A percentile compares a stretch with the other conserved stretches of the same genome.
Conservation (phyloP, 345 rosid genomes). For the Syzygium oleosum region DNA sequence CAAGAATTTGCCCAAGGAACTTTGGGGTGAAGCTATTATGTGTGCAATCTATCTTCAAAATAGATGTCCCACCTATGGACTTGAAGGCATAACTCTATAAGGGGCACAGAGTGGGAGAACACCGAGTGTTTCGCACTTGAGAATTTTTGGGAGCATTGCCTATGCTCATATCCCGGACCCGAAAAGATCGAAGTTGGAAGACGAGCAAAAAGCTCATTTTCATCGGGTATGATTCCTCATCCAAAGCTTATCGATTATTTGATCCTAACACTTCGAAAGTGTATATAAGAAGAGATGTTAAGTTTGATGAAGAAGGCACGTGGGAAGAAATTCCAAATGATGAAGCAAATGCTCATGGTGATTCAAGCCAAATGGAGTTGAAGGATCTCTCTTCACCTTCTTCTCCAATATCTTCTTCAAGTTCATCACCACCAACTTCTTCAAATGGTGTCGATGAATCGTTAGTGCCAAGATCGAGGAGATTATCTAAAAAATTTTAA, state of each 20-base stretch:
- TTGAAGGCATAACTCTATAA: neutral
- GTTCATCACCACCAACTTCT: too few species aligned
- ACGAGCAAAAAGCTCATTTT: too few species aligned
- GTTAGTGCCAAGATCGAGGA: too few species aligned
- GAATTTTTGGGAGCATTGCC: neutral
- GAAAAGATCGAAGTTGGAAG: too few species aligned
- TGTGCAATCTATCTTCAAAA: neutral
- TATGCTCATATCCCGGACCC: neutral
- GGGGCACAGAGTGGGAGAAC: neutral
- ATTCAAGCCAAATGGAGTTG: too few species aligned
- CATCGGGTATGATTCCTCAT: neutral
- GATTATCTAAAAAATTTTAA: neutral
- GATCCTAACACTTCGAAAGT: neutral
- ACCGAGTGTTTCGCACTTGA: neutral
- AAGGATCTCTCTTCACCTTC: too few species aligned
- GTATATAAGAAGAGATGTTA: neutral
- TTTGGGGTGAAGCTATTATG: neutral
- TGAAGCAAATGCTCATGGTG: too few species aligned
- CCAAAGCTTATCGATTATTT: neutral
- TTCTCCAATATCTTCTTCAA: too few species aligned
- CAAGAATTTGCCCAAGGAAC: neutral
- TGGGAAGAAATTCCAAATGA: too few species aligned
- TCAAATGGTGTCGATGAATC: too few species aligned
- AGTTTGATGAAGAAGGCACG: neutral
- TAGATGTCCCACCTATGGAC: neutral